Percentiles rank a stretch among this genome's conserved stretches.
Evolutionary conservation across 2,329 filamentous ascomycete species (phyloP).

Genomic region (Hymenoscyphus scutula): DNA sequence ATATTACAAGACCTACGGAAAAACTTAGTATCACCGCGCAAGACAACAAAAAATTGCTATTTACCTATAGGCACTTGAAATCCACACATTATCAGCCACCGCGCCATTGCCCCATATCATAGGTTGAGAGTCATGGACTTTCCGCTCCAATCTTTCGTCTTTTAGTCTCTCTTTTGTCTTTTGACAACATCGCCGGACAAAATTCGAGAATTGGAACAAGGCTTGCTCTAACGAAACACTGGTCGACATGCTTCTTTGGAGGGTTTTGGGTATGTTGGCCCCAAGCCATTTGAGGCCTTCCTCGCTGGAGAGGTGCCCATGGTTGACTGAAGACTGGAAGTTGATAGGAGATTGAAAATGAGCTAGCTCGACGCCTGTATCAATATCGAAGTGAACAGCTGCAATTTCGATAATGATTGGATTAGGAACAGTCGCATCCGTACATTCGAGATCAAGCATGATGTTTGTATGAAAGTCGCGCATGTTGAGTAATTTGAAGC

Average conservation of each 20-base stretch:
- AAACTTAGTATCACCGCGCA: neutral
- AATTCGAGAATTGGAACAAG: conserved; percentile 15
- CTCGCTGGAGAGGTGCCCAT: conserved; percentile 1
- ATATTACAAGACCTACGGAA: conserved; percentile 14
- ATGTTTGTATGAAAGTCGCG: conserved; percentile 21
- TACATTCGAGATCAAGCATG: conserved; percentile 26
- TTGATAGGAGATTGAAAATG: conserved; percentile 16
- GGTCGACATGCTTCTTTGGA: conserved; percentile 15
- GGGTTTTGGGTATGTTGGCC: conserved; percentile 16
- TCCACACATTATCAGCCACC: conserved; percentile 23
- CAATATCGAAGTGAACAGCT: conserved; percentile 22
- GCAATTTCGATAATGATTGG: conserved; percentile 22
- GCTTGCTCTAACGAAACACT: conserved; percentile 12
- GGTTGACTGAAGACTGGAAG: conserved; percentile 17
- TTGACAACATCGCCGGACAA: conserved; percentile 7
- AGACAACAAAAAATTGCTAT: neutral
- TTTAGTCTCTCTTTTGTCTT: conserved; percentile 10
- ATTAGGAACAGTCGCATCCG: conserved; percentile 12
- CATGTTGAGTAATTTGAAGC: conserved; percentile 12
- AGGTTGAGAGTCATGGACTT: conserved; percentile 10
- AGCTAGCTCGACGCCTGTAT: conserved; percentile 19
- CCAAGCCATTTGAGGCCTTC: conserved; percentile 14
- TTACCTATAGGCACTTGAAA: conserved; percentile 14
- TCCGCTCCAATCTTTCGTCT: neutral
- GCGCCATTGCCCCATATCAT: conserved; percentile 26